Evolutionary conservation across 1,284 basidiomycete species (phyloP).

Genomic region (Papiliotrema fonsecae): DNA sequence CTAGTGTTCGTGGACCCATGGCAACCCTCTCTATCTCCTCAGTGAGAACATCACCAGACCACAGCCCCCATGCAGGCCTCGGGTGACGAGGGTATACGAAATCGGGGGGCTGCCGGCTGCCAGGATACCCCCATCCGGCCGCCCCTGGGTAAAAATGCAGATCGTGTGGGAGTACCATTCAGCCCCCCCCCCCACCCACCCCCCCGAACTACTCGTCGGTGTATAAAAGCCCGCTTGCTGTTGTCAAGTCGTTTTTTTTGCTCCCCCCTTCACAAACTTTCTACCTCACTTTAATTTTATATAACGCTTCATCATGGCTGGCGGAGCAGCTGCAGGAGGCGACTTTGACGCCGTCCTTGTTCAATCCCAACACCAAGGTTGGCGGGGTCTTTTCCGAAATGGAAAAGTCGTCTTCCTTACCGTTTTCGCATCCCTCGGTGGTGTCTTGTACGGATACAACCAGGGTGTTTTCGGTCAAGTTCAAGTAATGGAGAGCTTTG

Average conservation of each 20-base stretch:
- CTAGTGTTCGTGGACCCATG: too few relatives aligned
- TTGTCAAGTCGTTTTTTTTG: background rate
- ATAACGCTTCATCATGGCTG: slow-evolving; percentile 16
- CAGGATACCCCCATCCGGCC: too few relatives aligned
- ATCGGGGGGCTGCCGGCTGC: too few relatives aligned
- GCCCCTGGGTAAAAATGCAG: too few relatives aligned
- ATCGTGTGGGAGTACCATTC: too few relatives aligned
- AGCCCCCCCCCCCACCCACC: too few relatives aligned
- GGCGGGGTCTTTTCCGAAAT: slow-evolving; percentile 36
- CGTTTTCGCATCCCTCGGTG: slow-evolving; percentile 42
- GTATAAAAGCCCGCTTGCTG: too few relatives aligned
- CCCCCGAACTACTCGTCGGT: too few relatives aligned
- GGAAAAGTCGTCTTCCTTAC: slow-evolving; percentile 28
- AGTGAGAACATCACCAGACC: too few relatives aligned
- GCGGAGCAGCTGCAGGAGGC: slow-evolving; percentile 25
- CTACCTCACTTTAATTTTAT: background rate
- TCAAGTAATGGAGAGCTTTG: slow-evolving; percentile 43
- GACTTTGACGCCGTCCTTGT: slow-evolving; percentile 34
- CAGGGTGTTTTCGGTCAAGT: slow-evolving; percentile 44
- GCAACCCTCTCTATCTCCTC: too few relatives aligned
- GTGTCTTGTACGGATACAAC: slow-evolving; percentile 46
- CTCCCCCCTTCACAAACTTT: background rate
- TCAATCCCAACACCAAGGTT: slow-evolving; percentile 21
- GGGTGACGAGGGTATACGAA: too few relatives aligned
- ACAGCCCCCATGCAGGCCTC: too few relatives aligned